A percentile compares a stretch with the other conserved stretches of the same genome.
Evolutionary conservation across 345 rosid genomes (phyloP).

Genomic region (Sonneratia caseolaris): DNA sequence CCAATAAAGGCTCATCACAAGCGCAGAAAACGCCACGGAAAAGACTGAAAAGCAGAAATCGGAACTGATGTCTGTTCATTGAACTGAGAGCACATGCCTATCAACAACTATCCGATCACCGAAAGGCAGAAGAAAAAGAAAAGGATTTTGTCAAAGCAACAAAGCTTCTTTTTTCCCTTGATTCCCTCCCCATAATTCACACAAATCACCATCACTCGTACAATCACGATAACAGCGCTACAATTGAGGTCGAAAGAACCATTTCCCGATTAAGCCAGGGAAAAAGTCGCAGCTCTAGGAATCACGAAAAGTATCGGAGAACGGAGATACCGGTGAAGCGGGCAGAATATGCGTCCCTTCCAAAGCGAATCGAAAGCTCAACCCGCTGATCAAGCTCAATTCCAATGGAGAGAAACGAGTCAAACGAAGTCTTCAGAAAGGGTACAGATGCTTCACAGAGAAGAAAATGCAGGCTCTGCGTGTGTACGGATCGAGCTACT

Average conservation of each 20-base stretch:
- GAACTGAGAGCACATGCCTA: not conserved
- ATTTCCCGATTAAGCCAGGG: not conserved
- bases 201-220: not conserved
- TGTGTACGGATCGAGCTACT: not conserved
- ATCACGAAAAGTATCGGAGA: not conserved
- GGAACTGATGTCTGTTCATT: not conserved
- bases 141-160: no score
- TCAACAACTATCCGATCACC: not conserved
- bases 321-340: not conserved
- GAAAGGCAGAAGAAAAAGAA: not conserved
- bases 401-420: not conserved
- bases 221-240: no score
- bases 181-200: not conserved
- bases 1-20: no score
- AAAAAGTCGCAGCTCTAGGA: not conserved
- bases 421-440: not conserved
- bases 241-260: not conserved
- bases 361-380: not conserved
- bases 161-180: not conserved
- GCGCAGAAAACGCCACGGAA: not conserved
- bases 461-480: not conserved
- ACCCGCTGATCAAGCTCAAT: not conserved
- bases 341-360: not conserved
- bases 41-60: not conserved
- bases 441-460: not conserved